Conservation (phyloP, 345 rosid species). For the Nasturtium officinale region DNA sequence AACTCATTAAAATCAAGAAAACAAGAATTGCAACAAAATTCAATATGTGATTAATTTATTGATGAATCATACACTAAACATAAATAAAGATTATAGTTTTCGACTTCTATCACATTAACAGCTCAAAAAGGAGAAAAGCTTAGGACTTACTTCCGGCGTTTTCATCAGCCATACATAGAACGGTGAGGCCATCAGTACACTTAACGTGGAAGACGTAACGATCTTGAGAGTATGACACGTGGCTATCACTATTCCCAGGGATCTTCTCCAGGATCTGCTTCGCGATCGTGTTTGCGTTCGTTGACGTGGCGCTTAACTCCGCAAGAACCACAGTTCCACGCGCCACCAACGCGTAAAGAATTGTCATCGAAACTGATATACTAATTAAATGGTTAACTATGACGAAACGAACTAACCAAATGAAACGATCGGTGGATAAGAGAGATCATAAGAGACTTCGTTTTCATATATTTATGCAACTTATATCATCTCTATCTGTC, state of each 20-base stretch:
- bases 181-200: not conserved
- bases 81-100: not conserved
- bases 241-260: not conserved
- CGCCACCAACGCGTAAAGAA: not conserved
- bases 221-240: not conserved
- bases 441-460: not conserved
- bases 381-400: not conserved
- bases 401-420: not conserved
- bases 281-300: not conserved
- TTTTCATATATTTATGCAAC: not conserved
- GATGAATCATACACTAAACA: not conserved
- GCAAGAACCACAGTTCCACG: not conserved
- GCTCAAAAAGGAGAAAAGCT: not conserved
- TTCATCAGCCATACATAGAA: not conserved
- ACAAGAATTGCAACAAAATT: not conserved
- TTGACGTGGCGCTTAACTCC: not conserved
- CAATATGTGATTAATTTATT: not conserved
- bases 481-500: not conserved
- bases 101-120: not conserved
- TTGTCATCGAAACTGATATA: not conserved
- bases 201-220: not conserved
- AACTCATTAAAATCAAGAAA: not conserved
- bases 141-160: not conserved
- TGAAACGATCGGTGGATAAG: not conserved
- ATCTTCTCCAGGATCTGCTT: not conserved